Evolutionary conservation across 208 protist species (phyloP), one percentile per base, ranked within the genome.

Genomic region (Wallacemonas sp.): DNA sequence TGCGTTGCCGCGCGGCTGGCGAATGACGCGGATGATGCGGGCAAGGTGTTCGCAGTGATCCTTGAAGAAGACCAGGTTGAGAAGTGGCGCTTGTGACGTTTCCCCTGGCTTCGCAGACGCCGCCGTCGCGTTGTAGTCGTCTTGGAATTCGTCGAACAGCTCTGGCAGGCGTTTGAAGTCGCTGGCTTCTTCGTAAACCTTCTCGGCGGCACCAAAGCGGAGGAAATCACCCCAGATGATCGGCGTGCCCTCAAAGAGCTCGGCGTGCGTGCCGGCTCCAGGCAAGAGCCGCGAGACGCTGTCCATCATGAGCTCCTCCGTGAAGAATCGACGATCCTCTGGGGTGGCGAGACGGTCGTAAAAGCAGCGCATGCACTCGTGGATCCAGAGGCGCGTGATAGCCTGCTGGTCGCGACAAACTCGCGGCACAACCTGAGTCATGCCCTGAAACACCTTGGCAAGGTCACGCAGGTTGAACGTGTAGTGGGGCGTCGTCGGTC

Each of bases 401-500:
- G 78, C 67, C n/a, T 79, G 46, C 22, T 63, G 63, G 24, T 91
- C 77, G 53, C 76, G 76, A 54, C 92, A 95, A 17, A 89, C 79
- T 48, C 89, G 80, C n/a, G 93, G 89, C 21, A 89, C 88, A 9
- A 93, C 91, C 78, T 98, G 94, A 36, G 93, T 91, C 30, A 97
- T 81, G 52, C 96, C 96, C 71, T 97, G 92, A 52, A 98, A 97
- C 17, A 99, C 91, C 82, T 98, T 98, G 19, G 92, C 92, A 13
- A 99, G 73, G 68, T 99, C 98, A 58, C 98, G 92, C 13, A 99
- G 79, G 65, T 99, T 99, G 85, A 99, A 99, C 2, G 97, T 98
- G 83, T 99, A 99, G 80, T 99, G 98, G 39, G 95, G 84, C 61
- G 98, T 99, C 30, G 87, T 76, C 17, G 98, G 98, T 26, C 94